A percentile compares a stretch with the other conserved stretches of the same genome.
Conservation (phyloP, 148 eudicot species). For the Pharnaceum exiguum region DNA sequence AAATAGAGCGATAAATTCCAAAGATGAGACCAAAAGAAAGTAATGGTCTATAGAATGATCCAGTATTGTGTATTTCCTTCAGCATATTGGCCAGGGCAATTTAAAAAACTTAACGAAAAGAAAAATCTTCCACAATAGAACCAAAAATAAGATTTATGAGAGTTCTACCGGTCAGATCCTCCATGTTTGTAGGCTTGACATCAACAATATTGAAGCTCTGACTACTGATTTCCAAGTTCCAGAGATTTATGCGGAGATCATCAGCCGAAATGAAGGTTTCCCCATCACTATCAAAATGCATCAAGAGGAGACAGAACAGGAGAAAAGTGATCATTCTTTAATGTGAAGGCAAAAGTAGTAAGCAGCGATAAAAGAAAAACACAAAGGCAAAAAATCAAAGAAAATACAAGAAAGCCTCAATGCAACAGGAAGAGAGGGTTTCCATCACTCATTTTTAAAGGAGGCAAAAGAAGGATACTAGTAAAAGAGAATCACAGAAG, state of each 20-base stretch:
- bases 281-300: slow-evolving; percentile 56
- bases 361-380: not conserved
- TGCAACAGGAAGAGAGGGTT: too few species aligned
- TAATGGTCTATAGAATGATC: too few species aligned
- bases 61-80: too few species aligned
- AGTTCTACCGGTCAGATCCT: slow-evolving; percentile 69
- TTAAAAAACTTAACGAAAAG: not conserved
- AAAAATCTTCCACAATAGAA: not conserved
- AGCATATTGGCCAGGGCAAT: too few species aligned
- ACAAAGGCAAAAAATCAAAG: not conserved
- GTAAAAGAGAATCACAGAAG: too few species aligned
- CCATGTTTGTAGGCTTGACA: slow-evolving; percentile 88
- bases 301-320: not conserved
- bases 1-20: too few species aligned
- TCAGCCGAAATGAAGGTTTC: slow-evolving; percentile 93
- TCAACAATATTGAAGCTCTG: slow-evolving; percentile 92
- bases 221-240: slow-evolving; percentile 86
- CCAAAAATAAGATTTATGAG: slow-evolving; percentile 3
- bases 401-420: not conserved
- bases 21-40: too few species aligned
- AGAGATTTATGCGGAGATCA: slow-evolving; percentile 83
- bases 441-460: too few species aligned
- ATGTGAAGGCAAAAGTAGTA: not conserved
- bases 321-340: slow-evolving; percentile 5
- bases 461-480: too few species aligned